Base-by-base conservation (phyloP, 495 filamentous ascomycete species). In the Diplogelasinospora grovesii region DNA sequence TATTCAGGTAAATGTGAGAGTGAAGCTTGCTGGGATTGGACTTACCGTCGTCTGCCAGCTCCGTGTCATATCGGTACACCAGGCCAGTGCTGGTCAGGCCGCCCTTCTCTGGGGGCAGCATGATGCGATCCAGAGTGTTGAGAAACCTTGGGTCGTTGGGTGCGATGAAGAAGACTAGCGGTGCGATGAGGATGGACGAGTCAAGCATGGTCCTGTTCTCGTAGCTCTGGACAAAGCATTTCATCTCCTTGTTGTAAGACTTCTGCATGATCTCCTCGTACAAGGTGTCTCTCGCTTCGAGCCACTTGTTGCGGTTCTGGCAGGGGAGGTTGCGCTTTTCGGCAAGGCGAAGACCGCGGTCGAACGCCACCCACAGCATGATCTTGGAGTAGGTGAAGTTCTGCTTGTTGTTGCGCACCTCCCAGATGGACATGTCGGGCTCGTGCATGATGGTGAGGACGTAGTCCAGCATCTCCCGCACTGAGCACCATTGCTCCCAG, bases 281-380 rank as follows among this genome's bases (percentile, higher is more conserved):
- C 14, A 86, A 64, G 6, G 62, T 56, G 46, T 86, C 82, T 21
- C 79, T 66, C 4, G 71, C 71, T 13, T 54, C 64, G 22, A 82
- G 59, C 82, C 82, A 86, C 25, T 69, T 64, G 37, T 52, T 61
- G 0, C 81, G 69, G 50, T 81, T 77, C 0, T 79, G 82, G 46
- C 82, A 86, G 2, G 81, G 82, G 8, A 86, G 68, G 25, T 75
- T 70, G 16, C 82, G 66, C 54, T 83, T 85, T 24, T 86, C 82
- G 2, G 81, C 68, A 3, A 86, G 70, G 1, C 82, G 79, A 13
- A 86, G 57, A 8, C 77, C 82, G 9, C 82, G 78, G 55, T 85
- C 82, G 35, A 86, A 70, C 27, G 81, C 81, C 3, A 86, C 82
- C 82, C 82, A 86, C 16, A 86, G 65, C 77, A 85, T 83, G 46